These are phyloP conservation scores for Letharia lupina DNA, from an alignment of 495 filamentous ascomycete species.

Conservation along the genomic window DNA sequence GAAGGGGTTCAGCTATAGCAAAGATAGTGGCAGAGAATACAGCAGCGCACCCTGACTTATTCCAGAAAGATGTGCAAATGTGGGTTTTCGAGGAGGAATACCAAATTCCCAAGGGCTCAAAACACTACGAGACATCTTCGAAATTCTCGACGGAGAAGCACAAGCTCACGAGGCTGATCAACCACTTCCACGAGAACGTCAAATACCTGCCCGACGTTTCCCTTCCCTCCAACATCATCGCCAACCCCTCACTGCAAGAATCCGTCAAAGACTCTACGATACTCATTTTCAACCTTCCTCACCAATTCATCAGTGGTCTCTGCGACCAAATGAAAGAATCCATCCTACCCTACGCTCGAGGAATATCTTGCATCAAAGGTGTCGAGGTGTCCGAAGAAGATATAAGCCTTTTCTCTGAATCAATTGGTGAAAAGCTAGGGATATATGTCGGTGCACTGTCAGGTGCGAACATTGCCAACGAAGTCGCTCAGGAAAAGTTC, in stretches of 20 bases:
- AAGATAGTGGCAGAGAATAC: constrained; percentile 96
- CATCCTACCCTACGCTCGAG: constrained; percentile 84
- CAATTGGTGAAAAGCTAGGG: constrained; percentile 75
- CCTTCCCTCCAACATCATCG: constrained; percentile 79
- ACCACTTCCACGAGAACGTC: constrained; percentile 86
- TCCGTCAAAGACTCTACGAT: constrained; percentile 76
- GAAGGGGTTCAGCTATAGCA: constrained; percentile 87
- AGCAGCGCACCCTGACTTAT: constrained; percentile 62
- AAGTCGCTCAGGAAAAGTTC: constrained; percentile 91
- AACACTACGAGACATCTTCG: constrained; percentile 49
- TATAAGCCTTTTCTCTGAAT: constrained; percentile 85
- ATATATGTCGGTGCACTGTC: constrained; percentile 97
- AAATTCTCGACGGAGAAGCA: constrained; percentile 53
- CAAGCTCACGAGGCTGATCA: constrained; percentile 87
- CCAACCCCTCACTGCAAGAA: constrained; percentile 78
- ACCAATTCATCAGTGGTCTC: constrained; percentile 90
- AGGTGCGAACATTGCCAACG: constrained; percentile 92
- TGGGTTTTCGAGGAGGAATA: constrained; percentile 92
- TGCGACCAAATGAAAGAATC: constrained; percentile 80
- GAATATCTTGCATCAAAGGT: constrained; percentile 97
- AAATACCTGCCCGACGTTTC: constrained; percentile 86
- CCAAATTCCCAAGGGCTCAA: constrained; percentile 55
- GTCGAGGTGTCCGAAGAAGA: constrained; percentile 80
- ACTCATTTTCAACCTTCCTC: constrained; percentile 93
- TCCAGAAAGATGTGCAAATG: constrained; percentile 89